Evolutionary conservation across 306 rosid species (phyloP).

Genomic region (Glycyrrhiza uralensis): DNA sequence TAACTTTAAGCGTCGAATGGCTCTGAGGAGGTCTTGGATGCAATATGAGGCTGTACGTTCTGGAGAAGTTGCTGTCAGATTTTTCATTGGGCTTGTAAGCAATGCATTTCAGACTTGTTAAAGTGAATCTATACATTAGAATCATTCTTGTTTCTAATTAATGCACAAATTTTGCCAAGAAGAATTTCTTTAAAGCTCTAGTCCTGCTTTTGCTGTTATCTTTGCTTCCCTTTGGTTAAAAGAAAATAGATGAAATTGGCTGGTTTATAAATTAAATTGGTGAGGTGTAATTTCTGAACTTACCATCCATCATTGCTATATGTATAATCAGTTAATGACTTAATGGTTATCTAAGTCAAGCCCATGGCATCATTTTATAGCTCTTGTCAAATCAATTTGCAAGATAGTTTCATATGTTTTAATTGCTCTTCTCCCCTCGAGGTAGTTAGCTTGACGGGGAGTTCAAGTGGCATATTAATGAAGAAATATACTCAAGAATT

Average conservation of each 20-base stretch:
- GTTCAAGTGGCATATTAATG: slow-evolving; percentile 4
- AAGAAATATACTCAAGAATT: slow-evolving; percentile 1
- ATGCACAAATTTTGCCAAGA: slow-evolving; percentile 1
- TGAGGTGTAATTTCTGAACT: not conserved
- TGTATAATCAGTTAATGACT: not conserved
- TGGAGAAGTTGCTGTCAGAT: slow-evolving; percentile 81
- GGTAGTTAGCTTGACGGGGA: not conserved
- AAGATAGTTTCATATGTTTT: not conserved
- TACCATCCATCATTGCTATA: not conserved
- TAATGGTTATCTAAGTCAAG: not conserved
- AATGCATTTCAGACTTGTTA: slow-evolving; percentile 6
- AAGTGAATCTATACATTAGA: slow-evolving; percentile 7
- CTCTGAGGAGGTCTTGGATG: slow-evolving; percentile 96
- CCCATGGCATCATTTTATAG: not conserved
- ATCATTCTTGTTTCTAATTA: slow-evolving; percentile 10
- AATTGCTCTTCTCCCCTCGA: not conserved
- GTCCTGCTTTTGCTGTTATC: slow-evolving; percentile 4
- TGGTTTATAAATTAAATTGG: not conserved
- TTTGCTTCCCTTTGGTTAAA: not conserved
- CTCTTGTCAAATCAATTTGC: not conserved
- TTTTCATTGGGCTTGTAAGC: slow-evolving; percentile 97
- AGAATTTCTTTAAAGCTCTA: not conserved
- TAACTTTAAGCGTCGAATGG: slow-evolving; percentile 93
- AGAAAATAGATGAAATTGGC: slow-evolving; percentile 4
- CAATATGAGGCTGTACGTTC: slow-evolving; percentile 75